Percentiles rank a stretch among this genome's conserved stretches.
Conservation (phyloP, 495 filamentous ascomycete species). For the Pyrenula massariospora region DNA sequence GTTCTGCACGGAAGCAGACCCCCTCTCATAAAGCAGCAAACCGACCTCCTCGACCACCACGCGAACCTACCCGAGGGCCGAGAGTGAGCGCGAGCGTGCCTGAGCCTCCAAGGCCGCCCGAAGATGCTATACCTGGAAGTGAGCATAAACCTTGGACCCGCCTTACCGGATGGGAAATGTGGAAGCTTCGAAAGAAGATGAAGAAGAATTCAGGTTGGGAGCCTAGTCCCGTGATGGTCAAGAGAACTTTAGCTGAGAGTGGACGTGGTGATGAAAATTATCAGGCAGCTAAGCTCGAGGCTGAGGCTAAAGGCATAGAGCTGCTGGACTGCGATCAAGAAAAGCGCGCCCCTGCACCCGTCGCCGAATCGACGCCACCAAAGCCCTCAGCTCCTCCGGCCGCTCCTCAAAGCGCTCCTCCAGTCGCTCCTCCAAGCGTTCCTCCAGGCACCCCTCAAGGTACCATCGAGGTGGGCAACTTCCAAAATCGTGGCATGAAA, state of each 20-base stretch:
- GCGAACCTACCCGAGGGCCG: neutral
- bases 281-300: conserved; percentile 52
- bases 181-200: conserved; percentile 85
- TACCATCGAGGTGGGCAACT: conserved; percentile 34
- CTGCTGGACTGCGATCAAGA: conserved; percentile 47
- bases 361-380: neutral
- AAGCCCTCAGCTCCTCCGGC: too few relatives aligned
- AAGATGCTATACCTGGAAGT: conserved; percentile 62
- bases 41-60: conserved; percentile 10
- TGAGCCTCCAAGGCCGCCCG: conserved; percentile 39
- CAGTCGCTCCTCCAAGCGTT: too few relatives aligned
- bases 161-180: conserved; percentile 85
- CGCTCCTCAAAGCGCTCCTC: too few relatives aligned
- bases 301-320: conserved; percentile 52
- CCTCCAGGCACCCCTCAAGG: conserved; percentile 25
- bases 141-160: conserved; percentile 79
- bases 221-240: conserved; percentile 93
- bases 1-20: conserved; percentile 4
- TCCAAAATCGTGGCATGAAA: conserved; percentile 82
- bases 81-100: neutral
- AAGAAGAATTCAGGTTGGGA: conserved; percentile 98
- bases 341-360: conserved; percentile 4
- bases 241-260: conserved; percentile 66
- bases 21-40: conserved; percentile 4
- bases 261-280: conserved; percentile 72